Evolutionary conservation across 805 yeast species (phyloP).

Genomic region (Babjeviella inositovora): DNA sequence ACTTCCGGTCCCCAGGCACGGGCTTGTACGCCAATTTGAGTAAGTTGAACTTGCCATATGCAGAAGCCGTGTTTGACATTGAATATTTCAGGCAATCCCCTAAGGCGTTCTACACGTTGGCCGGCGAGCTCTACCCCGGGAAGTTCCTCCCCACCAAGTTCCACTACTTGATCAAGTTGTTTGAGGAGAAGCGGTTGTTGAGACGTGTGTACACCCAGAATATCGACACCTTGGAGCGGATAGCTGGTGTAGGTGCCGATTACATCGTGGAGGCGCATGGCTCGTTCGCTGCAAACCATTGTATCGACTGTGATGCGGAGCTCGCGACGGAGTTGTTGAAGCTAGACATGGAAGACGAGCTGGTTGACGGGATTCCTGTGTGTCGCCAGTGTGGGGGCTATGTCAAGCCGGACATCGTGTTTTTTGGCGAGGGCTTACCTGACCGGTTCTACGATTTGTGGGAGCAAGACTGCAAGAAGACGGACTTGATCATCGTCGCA

Average conservation of each 20-base stretch:
- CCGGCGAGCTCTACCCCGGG: conserved; percentile 80
- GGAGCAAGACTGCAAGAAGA: conserved; percentile 34
- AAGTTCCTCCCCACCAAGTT: conserved; percentile 71
- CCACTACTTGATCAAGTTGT: conserved; percentile 53
- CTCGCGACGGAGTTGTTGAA: conserved; percentile 32
- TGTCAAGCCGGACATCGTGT: conserved; percentile 88
- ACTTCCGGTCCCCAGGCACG: conserved; percentile 82
- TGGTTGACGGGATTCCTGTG: conserved; percentile 22
- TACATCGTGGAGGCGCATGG: conserved; percentile 88
- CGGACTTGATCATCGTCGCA: conserved; percentile 56
- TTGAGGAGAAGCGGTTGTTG: conserved; percentile 48
- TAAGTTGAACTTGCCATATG: conserved; percentile 65
- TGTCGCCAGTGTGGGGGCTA: conserved; percentile 59
- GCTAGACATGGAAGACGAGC: conserved; percentile 13
- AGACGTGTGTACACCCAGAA: conserved; percentile 80
- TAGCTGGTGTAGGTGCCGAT: conserved; percentile 58
- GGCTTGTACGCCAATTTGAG: conserved; percentile 75
- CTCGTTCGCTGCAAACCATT: conserved; percentile 72
- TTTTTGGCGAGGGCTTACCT: conserved; percentile 86
- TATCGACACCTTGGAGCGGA: conserved; percentile 80
- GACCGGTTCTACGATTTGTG: conserved; percentile 46
- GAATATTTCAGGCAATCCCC: conserved; percentile 67
- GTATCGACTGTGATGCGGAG: conserved; percentile 54
- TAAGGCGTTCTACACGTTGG: conserved; percentile 69
- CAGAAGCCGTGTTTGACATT: conserved; percentile 92